These are phyloP conservation scores for Lithospermum erythrorhizon DNA, from an alignment of 257 asterid species.

Conservation along the genomic window DNA sequence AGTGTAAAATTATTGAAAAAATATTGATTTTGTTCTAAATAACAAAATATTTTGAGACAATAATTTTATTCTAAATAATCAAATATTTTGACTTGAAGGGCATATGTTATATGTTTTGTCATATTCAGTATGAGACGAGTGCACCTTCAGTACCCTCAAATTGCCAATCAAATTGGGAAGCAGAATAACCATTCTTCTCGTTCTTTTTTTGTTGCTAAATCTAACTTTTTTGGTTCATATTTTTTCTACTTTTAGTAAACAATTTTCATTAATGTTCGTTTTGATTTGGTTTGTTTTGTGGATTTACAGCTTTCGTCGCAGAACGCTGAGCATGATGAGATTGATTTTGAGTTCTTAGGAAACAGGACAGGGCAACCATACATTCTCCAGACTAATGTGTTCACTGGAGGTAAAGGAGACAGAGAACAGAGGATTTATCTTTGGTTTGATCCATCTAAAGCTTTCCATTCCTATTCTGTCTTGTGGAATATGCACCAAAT, in stretches of 20 bases:
- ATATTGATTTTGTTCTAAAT: background rate
- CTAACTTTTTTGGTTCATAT: background rate
- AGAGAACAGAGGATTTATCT: constrained; percentile 30
- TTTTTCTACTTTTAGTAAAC: too few relatives aligned
- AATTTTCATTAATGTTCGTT: background rate
- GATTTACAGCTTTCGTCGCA: constrained; percentile 23
- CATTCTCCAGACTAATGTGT: constrained; percentile 32
- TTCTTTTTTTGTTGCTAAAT: too few relatives aligned
- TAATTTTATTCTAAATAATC: too few relatives aligned
- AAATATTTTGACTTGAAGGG: too few relatives aligned
- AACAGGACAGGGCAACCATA: constrained; percentile 34
- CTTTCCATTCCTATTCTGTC: constrained; percentile 21
- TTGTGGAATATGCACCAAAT: constrained; percentile 21
- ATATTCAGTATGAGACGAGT: too few relatives aligned
- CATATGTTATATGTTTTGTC: too few relatives aligned
- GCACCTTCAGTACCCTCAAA: too few relatives aligned
- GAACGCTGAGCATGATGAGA: constrained; percentile 31
- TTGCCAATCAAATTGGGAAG: too few relatives aligned
- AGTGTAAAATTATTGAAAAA: too few relatives aligned
- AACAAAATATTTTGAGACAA: too few relatives aligned
- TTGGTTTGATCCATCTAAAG: constrained; percentile 34
- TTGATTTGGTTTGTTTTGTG: background rate
- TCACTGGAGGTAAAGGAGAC: constrained; percentile 31
- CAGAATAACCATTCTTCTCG: too few relatives aligned
- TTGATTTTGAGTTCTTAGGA: constrained; percentile 37